Conservation (phyloP, 2,329 filamentous ascomycete species). For the Colletotrichum nymphaeae region DNA sequence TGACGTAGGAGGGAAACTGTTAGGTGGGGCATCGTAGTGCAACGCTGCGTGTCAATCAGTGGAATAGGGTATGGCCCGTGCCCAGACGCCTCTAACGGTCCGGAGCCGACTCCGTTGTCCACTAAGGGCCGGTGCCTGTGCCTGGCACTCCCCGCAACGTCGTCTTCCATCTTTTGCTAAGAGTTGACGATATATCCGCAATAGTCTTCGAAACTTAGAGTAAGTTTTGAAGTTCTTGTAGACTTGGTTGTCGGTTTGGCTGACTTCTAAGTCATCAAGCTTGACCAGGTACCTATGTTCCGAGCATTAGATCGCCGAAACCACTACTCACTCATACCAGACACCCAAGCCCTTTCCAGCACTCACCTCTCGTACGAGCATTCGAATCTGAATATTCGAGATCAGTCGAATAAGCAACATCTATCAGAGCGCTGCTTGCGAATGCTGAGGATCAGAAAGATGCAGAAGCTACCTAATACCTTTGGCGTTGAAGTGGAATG, state of each 20-base stretch:
- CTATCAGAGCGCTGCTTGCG: neutral
- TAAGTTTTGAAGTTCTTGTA: no score
- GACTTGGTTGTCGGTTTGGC: no score
- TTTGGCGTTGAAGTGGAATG: neutral
- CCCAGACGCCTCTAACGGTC: neutral
- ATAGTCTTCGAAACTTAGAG: no score
- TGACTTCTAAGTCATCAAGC: no score
- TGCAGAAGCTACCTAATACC: neutral
- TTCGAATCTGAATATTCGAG: neutral
- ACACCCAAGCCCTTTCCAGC: no score
- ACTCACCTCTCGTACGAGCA: neutral
- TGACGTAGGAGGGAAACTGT: slow-evolving; percentile 21
- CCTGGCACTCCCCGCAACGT: neutral
- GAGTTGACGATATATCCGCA: no score
- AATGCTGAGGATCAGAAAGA: neutral
- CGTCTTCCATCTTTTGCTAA: neutral
- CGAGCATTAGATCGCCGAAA: no score
- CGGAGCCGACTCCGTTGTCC: neutral
- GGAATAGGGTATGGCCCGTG: neutral
- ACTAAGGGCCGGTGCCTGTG: neutral
- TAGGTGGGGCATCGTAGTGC: slow-evolving; percentile 9
- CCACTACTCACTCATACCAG: no score
- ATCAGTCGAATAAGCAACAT: no score
- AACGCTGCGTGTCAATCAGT: neutral
- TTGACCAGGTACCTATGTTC: no score